Evolutionary conservation across 805 yeast species (phyloP).

Genomic region (Saturnispora hagleri): DNA sequence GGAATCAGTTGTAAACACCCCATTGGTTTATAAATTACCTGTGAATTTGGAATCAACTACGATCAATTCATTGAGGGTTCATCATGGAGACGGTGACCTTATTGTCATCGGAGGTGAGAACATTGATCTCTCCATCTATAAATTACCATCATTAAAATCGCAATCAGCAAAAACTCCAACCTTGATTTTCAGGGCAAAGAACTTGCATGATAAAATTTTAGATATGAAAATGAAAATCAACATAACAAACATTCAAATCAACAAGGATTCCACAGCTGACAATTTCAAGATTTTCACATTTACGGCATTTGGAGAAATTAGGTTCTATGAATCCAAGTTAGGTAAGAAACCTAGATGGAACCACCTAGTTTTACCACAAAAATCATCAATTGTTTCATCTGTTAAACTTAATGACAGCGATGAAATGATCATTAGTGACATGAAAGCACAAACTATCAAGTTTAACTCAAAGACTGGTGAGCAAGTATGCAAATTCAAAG

Average conservation of each 20-base stretch:
- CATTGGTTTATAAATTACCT: constrained; percentile 26
- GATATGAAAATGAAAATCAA: constrained; percentile 80
- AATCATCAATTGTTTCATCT: constrained; percentile 14
- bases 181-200: constrained; percentile 59
- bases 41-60: constrained; percentile 26
- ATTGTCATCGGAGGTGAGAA: constrained; percentile 87
- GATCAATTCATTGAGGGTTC: constrained; percentile 6
- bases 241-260: constrained; percentile 50
- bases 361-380: constrained; percentile 27
- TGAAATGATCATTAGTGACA: constrained; percentile 61
- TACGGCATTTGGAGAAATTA: constrained; percentile 67
- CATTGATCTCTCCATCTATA: constrained; percentile 50
- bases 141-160: constrained; percentile 18
- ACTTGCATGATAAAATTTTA: constrained; percentile 70
- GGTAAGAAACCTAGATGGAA: constrained; percentile 61
- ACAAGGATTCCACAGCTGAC: constrained; percentile 27
- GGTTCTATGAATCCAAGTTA: constrained; percentile 59
- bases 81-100: constrained; percentile 30
- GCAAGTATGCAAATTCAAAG: constrained; percentile 62
- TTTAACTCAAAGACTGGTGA: constrained; percentile 43
- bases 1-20: constrained; percentile 17
- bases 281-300: constrained; percentile 50
- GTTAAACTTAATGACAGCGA: constrained; percentile 21
- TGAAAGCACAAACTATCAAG: constrained; percentile 54
- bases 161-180: constrained; percentile 16